A percentile compares a stretch with the other conserved stretches of the same genome.
These are phyloP conservation scores for Marchantia paleacea DNA, from an alignment of 225 moss, liverwort and hornwort species.

Conservation along the genomic window DNA sequence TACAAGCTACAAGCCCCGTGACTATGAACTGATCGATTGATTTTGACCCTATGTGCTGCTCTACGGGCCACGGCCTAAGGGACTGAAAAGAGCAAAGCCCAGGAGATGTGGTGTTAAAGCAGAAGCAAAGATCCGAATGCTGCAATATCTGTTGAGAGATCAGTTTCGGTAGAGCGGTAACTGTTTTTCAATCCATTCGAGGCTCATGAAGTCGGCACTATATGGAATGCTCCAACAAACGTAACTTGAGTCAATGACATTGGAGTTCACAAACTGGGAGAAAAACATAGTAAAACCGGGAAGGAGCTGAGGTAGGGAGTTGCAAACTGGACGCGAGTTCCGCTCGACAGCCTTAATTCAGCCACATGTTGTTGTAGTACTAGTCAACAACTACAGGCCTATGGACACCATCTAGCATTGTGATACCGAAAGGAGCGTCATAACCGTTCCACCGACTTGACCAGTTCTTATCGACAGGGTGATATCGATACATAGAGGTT, in stretches of 20 bases:
- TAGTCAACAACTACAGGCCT: neutral
- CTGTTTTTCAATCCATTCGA: neutral
- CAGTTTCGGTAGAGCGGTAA: neutral
- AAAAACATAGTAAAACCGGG: neutral
- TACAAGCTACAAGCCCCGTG: too few relatives aligned
- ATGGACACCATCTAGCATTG: neutral
- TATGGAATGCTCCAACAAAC: neutral
- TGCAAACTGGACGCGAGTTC: neutral
- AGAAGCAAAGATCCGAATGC: neutral
- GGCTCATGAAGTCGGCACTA: neutral
- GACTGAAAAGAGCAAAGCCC: neutral
- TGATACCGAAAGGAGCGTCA: neutral
- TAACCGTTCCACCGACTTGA: neutral
- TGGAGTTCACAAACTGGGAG: neutral
- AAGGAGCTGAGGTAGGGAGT: too few relatives aligned
- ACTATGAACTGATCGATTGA: too few relatives aligned
- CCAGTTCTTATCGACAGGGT: too few relatives aligned
- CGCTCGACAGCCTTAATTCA: neutral
- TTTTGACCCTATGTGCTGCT: too few relatives aligned
- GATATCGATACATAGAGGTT: too few relatives aligned
- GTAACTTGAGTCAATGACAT: neutral
- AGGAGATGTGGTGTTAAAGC: neutral
- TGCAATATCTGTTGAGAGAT: neutral
- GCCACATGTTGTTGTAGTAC: neutral
- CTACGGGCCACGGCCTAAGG: neutral